Evolutionary conservation across 768 basidiomycete species (phyloP).

Genomic region (Collybia mongolica): DNA sequence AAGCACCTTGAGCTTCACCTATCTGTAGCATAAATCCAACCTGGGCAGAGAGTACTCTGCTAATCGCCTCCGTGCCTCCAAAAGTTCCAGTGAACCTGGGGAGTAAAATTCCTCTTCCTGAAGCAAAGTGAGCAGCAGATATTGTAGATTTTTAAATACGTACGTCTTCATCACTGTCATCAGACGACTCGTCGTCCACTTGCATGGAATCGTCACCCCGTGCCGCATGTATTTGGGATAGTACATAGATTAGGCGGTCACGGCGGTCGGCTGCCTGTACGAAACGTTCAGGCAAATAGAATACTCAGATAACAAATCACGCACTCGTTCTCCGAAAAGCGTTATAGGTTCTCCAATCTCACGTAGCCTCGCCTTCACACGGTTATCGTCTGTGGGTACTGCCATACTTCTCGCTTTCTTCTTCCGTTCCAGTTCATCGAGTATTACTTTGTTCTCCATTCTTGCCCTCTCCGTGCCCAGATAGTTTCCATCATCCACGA

Average conservation of each 20-base stretch:
- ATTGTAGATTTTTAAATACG: slow-evolving; percentile 13
- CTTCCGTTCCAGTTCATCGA: slow-evolving; percentile 97
- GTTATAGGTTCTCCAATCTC: slow-evolving; percentile 98
- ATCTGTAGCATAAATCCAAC: slow-evolving; percentile 70
- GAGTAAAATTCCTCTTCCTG: slow-evolving; percentile 97
- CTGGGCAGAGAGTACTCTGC: slow-evolving; percentile 95
- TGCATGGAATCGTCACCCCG: slow-evolving; percentile 79
- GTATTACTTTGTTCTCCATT: slow-evolving; percentile 80
- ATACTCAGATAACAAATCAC: slow-evolving; percentile 29
- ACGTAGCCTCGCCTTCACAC: slow-evolving; percentile 84
- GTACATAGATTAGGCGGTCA: slow-evolving; percentile 91
- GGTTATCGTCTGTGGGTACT: slow-evolving; percentile 95
- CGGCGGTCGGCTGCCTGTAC: slow-evolving; percentile 89
- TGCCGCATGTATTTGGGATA: slow-evolving; percentile 91
- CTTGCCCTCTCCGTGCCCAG: slow-evolving; percentile 72
- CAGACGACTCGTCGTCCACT: slow-evolving; percentile 67
- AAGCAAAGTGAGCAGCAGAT: slow-evolving; percentile 3
- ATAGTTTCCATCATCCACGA: slow-evolving; percentile 78
- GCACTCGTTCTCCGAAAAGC: slow-evolving; percentile 93
- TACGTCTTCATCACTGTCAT: slow-evolving; percentile 78
- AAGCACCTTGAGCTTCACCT: slow-evolving; percentile 72
- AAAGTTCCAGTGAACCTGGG: slow-evolving; percentile 82
- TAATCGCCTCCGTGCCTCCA: slow-evolving; percentile 80
- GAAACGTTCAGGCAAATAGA: slow-evolving; percentile 10
- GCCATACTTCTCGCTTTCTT: slow-evolving; percentile 92